Conservation (phyloP, 768 basidiomycete species). For the Leucocoprinus birnbaumii region DNA sequence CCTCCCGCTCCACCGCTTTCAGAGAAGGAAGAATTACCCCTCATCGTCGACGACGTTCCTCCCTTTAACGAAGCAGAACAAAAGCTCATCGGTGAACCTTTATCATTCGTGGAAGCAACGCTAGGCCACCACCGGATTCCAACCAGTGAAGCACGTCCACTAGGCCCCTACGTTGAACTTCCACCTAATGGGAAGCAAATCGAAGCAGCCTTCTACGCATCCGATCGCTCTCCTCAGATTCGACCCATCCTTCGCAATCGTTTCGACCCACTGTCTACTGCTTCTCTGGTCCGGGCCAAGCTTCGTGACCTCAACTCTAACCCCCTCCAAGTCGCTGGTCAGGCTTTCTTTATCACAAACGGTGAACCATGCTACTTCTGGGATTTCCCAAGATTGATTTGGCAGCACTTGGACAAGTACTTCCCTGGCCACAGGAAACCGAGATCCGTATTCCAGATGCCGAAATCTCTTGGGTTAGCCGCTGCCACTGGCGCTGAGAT, state of each 20-base stretch:
- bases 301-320: conserved; percentile 38
- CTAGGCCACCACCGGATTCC: conserved; percentile 66
- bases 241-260: conserved; percentile 70
- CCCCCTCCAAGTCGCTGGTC: conserved; percentile 83
- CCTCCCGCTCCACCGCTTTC: conserved; percentile 41
- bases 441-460: conserved; percentile 42
- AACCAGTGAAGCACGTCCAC: conserved; percentile 74
- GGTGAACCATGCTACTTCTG: conserved; percentile 96
- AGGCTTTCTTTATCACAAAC: conserved; percentile 96
- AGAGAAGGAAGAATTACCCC: conserved; percentile 31
- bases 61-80: conserved; percentile 39
- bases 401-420: conserved; percentile 61
- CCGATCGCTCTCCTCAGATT: conserved; percentile 34
- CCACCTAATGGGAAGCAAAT: conserved; percentile 58
- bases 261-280: conserved; percentile 76
- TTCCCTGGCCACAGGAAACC: conserved; percentile 52
- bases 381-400: conserved; percentile 86
- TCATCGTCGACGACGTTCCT: conserved; percentile 34
- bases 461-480: conserved; percentile 62
- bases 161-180: conserved; percentile 75
- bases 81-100: conserved; percentile 42
- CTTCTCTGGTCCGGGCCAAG: conserved; percentile 50
- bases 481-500: conserved; percentile 74
- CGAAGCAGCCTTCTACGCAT: conserved; percentile 51
- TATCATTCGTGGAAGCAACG: conserved; percentile 64